Percentiles rank a stretch among this genome's conserved stretches.
phyloP scores from a whole-genome alignment of 768 basidiomycete species.

The Hygrophorus russula region DNA sequence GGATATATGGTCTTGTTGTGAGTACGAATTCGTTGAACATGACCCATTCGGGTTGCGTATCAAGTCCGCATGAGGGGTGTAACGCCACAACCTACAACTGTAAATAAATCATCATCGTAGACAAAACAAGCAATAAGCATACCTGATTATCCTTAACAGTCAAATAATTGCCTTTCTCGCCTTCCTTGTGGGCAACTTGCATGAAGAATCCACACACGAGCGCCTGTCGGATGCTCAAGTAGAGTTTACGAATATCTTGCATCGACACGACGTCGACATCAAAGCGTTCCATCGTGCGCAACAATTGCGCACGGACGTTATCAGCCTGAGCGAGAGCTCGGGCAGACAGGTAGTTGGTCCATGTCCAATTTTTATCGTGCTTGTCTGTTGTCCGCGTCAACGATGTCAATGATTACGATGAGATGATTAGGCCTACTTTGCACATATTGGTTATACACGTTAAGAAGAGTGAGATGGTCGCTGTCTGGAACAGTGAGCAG shows the following conservation, averaged over 20 bases:
- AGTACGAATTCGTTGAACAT: constrained; percentile 91
- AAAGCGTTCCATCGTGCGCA: constrained; percentile 84
- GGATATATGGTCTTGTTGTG: constrained; percentile 80
- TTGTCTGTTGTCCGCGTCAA: constrained; percentile 33
- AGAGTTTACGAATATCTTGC: constrained; percentile 59
- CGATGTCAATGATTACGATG: not conserved
- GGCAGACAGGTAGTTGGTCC: constrained; percentile 78
- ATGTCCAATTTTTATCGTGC: constrained; percentile 80
- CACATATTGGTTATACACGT: constrained; percentile 90
- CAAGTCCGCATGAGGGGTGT: constrained; percentile 83
- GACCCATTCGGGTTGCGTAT: constrained; percentile 86
- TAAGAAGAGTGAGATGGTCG: constrained; percentile 92
- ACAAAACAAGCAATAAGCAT: constrained; percentile 10
- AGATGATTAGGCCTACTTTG: constrained; percentile 40
- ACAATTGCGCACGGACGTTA: constrained; percentile 83
- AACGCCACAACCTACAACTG: constrained; percentile 47
- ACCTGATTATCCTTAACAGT: constrained; percentile 96
- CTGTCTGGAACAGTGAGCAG: constrained; percentile 84
- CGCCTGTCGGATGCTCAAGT: constrained; percentile 65
- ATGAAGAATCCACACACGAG: constrained; percentile 94
- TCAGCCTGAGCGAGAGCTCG: constrained; percentile 85
- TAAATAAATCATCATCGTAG: not conserved
- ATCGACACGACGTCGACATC: constrained; percentile 69
- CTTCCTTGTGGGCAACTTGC: constrained; percentile 94
- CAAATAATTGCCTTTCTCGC: constrained; percentile 76